A percentile compares a stretch with the other conserved stretches of the same genome.
Conservation (phyloP, 768 basidiomycete species). For the Dacryopinax spathularia region DNA sequence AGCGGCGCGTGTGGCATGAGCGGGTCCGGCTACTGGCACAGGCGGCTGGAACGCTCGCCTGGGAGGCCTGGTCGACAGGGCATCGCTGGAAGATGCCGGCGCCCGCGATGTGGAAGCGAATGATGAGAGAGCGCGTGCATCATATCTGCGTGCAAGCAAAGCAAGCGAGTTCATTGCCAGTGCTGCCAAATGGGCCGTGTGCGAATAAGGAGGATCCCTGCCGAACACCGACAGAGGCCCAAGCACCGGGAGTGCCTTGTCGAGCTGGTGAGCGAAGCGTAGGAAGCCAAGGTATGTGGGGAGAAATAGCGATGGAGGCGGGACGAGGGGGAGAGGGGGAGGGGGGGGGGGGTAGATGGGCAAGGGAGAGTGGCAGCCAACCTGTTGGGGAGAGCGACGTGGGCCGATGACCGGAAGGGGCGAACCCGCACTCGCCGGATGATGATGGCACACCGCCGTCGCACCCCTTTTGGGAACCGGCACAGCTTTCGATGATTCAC, state of each 20-base stretch:
- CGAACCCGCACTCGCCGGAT: too few relatives aligned
- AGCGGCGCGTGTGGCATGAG: not conserved
- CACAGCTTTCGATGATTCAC: too few relatives aligned
- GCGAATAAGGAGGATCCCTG: not conserved
- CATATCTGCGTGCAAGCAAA: not conserved
- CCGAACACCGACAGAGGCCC: not conserved
- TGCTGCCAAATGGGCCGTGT: not conserved
- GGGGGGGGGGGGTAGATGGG: not conserved
- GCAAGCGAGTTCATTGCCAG: not conserved
- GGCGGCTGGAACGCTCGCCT: not conserved
- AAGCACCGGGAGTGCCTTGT: not conserved
- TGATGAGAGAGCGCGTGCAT: not conserved
- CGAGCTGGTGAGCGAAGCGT: too few relatives aligned
- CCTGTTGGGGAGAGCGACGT: not conserved
- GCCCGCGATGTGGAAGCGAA: not conserved
- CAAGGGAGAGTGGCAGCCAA: not conserved
- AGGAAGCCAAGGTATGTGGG: not conserved
- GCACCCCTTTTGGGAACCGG: too few relatives aligned
- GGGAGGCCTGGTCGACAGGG: not conserved
- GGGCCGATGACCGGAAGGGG: too few relatives aligned
- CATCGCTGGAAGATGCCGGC: not conserved
- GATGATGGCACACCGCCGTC: too few relatives aligned
- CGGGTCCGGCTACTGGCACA: not conserved
- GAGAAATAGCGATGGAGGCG: too few relatives aligned
- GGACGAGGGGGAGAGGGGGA: not conserved